Conservation (phyloP, 2,329 filamentous ascomycete genomes). For the Catunica adiposa region DNA sequence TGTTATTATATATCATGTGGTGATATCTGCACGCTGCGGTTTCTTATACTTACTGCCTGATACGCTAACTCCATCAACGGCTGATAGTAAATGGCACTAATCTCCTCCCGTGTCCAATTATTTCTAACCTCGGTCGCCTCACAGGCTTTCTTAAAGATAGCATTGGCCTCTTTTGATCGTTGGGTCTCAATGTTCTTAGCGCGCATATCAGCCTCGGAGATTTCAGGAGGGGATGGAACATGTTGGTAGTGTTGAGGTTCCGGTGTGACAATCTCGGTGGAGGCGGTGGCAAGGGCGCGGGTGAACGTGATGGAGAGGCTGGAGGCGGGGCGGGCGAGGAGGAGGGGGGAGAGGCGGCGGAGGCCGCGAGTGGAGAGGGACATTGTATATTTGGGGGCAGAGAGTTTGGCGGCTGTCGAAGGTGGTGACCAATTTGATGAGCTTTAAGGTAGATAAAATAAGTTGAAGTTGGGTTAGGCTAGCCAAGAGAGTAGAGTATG, state of each 20-base stretch:
- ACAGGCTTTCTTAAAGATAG: constrained; percentile 30
- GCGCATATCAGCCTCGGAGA: background rate
- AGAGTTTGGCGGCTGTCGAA: background rate
- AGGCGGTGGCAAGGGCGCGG: background rate
- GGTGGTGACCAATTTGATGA: background rate
- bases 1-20: background rate
- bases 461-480: too few species aligned
- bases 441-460: background rate
- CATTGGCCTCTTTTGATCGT: background rate
- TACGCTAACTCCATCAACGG: constrained; percentile 65
- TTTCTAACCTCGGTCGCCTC: constrained; percentile 50
- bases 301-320: background rate
- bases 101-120: constrained; percentile 69
- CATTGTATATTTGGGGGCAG: background rate
- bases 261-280: background rate
- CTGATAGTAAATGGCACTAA: constrained; percentile 64
- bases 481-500: too few species aligned
- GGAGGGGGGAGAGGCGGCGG: background rate
- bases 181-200: background rate
- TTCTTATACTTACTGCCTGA: constrained; percentile 49
- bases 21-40: too few species aligned
- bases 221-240: background rate
- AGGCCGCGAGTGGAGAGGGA: background rate
- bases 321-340: background rate
- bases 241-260: background rate